These are phyloP conservation scores for Debaryomyces robertsiae DNA, from an alignment of 1,139 yeast genomes.

Conservation along the genomic window DNA sequence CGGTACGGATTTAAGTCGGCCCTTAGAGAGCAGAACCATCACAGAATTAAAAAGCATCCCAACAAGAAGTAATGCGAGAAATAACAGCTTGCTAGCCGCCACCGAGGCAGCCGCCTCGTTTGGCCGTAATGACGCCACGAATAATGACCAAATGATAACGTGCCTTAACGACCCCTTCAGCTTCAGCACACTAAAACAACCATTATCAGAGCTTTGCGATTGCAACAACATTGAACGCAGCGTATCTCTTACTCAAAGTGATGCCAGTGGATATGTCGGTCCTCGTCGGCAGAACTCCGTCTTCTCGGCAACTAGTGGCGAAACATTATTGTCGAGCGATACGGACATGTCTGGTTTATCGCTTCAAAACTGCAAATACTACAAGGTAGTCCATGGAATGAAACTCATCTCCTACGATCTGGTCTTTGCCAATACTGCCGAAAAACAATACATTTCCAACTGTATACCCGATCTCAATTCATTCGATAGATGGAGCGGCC, in stretches of 20 bases:
- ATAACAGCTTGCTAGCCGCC: conserved; percentile 30
- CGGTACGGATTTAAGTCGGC: conserved; percentile 40
- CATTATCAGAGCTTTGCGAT: background rate
- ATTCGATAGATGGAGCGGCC: conserved; percentile 43
- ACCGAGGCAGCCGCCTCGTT: conserved; percentile 29
- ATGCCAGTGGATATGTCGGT: background rate
- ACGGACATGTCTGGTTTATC: conserved; percentile 3
- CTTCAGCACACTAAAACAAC: conserved; percentile 1
- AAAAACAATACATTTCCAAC: conserved; percentile 40
- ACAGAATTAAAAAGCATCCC: conserved; percentile 39
- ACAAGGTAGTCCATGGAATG: conserved; percentile 19
- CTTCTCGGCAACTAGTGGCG: conserved; percentile 16
- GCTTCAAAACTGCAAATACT: conserved; percentile 3
- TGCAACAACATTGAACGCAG: no score
- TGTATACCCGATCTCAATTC: conserved; percentile 46
- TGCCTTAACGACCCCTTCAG: conserved; percentile 2
- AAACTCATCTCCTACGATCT: conserved; percentile 29
- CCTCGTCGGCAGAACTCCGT: conserved; percentile 8
- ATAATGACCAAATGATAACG: conserved; percentile 4
- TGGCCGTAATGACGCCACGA: conserved; percentile 12
- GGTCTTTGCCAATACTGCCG: conserved; percentile 27
- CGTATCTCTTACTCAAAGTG: no score
- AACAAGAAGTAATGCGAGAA: conserved; percentile 22
- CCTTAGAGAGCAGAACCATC: conserved; percentile 35
- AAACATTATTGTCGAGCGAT: conserved; percentile 14